Base-by-base conservation (phyloP, 768 basidiomycete species). In the Suillus hirtellus region DNA sequence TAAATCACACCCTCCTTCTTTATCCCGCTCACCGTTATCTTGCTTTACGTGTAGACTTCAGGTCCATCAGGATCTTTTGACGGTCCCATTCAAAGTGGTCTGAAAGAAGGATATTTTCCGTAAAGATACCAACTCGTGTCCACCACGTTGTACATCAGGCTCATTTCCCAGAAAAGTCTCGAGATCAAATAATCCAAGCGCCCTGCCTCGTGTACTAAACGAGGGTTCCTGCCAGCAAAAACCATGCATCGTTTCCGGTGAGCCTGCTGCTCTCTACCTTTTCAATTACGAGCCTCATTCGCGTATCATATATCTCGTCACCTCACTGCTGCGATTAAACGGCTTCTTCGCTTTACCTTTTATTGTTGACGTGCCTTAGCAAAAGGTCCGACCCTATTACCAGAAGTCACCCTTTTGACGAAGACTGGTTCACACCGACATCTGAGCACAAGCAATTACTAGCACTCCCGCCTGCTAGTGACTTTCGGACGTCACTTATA, bases 401-500 rank as follows among this genome's bases (percentile, higher is more conserved):
- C 63, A 86, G 82, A 73, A 84, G 81, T 68, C 77, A 69, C 65
- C 80, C 81, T 55, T 67, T 77, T 59, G 77, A 82, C 63, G 75
- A 75, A 63, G 62, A 65, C 65, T 67, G 61, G 34, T 65, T 69
- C 68, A 68, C 72, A 68, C 75, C 72, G 15, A 68, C 74, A 59
- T 68, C 74, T 66, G 73, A 79, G 49, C 77, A 76, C 64, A 79
- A 79, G 52, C 66, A 72, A 55, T 77, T 86, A 2, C 85, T 84
- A 56, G 80, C 83, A 66, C 81, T 94, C 19, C 88, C 90, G 60
- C 83, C 89, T 10, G 78, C 81, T 50, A 86, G 84, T 79, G 86
- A 92, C 76, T 95, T 95, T 79, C 89, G 93, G 70, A 92, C 93
- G 37, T 93, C 92, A 64, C 83, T 89, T 72, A 93, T 95, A 69